A percentile compares a stretch with the other conserved stretches of the same genome.
These are phyloP conservation scores for Beauveria caledonica DNA, from an alignment of 2,329 filamentous ascomycete genomes.

Conservation along the genomic window DNA sequence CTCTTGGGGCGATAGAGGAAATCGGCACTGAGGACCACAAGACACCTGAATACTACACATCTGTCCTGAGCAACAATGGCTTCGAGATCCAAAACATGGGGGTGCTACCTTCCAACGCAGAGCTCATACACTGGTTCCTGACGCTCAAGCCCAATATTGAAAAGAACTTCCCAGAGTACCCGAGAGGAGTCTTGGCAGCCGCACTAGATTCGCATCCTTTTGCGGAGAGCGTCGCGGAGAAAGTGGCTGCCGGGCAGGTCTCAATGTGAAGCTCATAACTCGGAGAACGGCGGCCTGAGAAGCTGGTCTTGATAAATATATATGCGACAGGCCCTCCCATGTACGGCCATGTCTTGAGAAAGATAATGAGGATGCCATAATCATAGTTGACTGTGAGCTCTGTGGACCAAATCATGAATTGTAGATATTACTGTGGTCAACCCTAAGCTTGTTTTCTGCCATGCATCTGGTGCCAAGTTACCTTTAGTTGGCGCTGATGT, in stretches of 20 bases:
- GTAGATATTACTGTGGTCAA: too few species aligned
- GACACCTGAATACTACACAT: not conserved
- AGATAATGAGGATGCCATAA: too few species aligned
- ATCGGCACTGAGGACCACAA: not conserved
- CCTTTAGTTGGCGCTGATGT: too few species aligned
- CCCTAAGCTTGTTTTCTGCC: too few species aligned
- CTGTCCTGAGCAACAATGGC: conserved; percentile 1
- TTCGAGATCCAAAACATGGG: conserved; percentile 8
- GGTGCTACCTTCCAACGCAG: conserved; percentile 7
- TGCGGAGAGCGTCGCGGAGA: conserved; percentile 1
- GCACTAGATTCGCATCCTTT: not conserved
- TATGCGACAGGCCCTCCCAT: not conserved
- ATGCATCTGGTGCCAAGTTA: too few species aligned
- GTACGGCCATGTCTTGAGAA: not conserved
- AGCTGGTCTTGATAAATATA: too few species aligned
- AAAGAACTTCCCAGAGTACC: conserved; percentile 3
- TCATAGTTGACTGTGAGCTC: too few species aligned
- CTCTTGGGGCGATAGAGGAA: too few species aligned
- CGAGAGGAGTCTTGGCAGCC: not conserved
- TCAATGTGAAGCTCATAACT: conserved; percentile 9
- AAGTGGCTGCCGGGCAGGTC: not conserved
- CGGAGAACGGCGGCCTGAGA: not conserved
- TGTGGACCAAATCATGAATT: too few species aligned
- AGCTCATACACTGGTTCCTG: conserved; percentile 9
- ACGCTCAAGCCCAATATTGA: conserved; percentile 6